phyloP scores from a whole-genome alignment of 164 flowering plant species.

The Nymphaea thermarum region DNA sequence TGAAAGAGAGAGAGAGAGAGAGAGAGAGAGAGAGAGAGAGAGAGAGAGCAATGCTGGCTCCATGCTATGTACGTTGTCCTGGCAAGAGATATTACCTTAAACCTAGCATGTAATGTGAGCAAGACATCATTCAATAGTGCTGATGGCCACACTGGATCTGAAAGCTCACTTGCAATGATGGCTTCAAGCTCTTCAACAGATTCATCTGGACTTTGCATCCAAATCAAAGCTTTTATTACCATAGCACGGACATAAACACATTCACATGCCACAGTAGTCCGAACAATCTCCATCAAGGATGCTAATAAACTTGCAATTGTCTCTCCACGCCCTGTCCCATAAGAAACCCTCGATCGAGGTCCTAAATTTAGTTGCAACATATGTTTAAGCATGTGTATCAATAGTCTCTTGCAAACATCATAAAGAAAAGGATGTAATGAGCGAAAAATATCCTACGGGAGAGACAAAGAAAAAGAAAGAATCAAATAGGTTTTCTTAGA shows the following conservation, averaged over 20 bases:
- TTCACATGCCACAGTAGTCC: constrained; percentile 98
- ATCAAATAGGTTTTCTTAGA: too few relatives aligned
- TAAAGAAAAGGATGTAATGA: too few relatives aligned
- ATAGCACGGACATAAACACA: constrained; percentile 97
- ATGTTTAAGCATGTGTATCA: too few relatives aligned
- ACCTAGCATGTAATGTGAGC: constrained; percentile 96
- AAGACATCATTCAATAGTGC: constrained; percentile 82
- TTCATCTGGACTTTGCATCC: constrained; percentile 99
- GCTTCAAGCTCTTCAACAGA: constrained; percentile 85
- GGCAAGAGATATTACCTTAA: constrained; percentile 50
- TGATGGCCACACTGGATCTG: constrained; percentile 99
- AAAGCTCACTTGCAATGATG: constrained; percentile 97
- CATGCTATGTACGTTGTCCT: neutral
- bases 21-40: neutral
- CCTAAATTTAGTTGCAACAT: neutral
- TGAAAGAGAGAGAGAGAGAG: neutral
- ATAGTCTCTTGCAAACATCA: too few relatives aligned
- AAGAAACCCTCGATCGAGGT: constrained; percentile 33
- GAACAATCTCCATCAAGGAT: constrained; percentile 96
- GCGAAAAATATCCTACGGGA: too few relatives aligned
- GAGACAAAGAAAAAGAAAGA: too few relatives aligned
- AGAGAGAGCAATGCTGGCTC: neutral
- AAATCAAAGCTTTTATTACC: constrained; percentile 97
- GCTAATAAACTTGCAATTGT: constrained; percentile 88
- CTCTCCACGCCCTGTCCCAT: constrained; percentile 53